Percentiles rank a stretch among this genome's conserved stretches.
phyloP scores from a whole-genome alignment of 2,329 filamentous ascomycete genomes.

The Dryadomyces sulphureus region DNA sequence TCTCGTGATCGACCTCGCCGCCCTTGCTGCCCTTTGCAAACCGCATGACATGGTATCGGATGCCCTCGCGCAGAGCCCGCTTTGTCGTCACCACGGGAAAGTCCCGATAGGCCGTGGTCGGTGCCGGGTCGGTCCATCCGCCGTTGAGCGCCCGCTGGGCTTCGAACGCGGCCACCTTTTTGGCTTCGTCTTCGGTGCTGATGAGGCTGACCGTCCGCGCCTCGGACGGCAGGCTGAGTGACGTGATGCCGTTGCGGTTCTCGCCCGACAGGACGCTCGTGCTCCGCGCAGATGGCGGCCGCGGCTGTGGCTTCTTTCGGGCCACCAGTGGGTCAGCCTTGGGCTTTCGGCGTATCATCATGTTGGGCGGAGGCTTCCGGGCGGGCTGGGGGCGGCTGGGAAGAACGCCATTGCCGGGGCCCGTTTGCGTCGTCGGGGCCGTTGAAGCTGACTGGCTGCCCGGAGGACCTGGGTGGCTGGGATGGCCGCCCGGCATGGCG shows the following conservation, averaged over 20 bases:
- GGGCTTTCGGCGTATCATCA: conserved; percentile 27
- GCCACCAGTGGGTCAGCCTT: conserved; percentile 49
- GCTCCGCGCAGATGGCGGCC: conserved; percentile 17
- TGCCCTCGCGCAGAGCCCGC: conserved; percentile 58
- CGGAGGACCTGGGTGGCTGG: not conserved
- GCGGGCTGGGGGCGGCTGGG: conserved; percentile 14
- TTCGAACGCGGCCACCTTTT: conserved; percentile 21
- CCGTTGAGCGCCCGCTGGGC: conserved; percentile 30
- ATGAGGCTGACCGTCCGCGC: conserved; percentile 8
- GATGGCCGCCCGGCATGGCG: conserved; percentile 10
- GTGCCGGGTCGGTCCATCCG: conserved; percentile 40
- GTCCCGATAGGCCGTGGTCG: conserved; percentile 24
- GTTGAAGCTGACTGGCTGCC: not conserved
- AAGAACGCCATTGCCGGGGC: conserved; percentile 2
- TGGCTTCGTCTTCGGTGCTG: conserved; percentile 10
- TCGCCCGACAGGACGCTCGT: conserved; percentile 7
- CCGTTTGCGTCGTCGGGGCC: conserved; percentile 5
- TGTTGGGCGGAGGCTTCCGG: conserved; percentile 15
- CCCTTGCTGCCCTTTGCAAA: conserved; percentile 47
- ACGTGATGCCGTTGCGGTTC: conserved; percentile 5
- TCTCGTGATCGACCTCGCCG: conserved; percentile 28
- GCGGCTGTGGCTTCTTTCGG: conserved; percentile 34
- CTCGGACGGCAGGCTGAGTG: conserved; percentile 9
- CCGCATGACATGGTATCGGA: conserved; percentile 79
- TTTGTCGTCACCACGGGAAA: conserved; percentile 72